These are phyloP conservation scores for Penicillium robsamsonii DNA, from an alignment of 495 filamentous ascomycete species.

Conservation along the genomic window DNA sequence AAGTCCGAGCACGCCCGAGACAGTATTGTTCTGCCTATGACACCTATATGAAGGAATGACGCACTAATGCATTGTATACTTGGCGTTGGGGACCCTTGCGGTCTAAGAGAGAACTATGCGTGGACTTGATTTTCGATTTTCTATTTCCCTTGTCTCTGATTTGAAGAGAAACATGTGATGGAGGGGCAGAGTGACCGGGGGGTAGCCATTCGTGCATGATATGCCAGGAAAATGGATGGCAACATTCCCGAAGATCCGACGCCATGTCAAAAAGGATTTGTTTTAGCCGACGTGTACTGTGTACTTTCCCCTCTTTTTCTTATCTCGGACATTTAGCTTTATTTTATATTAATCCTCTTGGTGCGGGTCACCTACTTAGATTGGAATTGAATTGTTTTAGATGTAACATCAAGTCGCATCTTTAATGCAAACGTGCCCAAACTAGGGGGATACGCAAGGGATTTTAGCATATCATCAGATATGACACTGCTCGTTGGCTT, in stretches of 20 bases:
- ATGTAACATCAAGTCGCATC: conserved; percentile 10
- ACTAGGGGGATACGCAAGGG: neutral
- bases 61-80: neutral
- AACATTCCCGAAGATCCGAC: neutral
- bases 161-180: neutral
- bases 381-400: neutral
- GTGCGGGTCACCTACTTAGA: neutral
- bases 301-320: conserved; percentile 6
- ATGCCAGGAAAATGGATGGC: neutral
- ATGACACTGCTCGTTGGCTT: too few relatives aligned
- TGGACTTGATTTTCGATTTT: neutral
- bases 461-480: neutral
- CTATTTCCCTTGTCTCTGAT: too few relatives aligned
- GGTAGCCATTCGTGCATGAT: neutral
- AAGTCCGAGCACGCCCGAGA: neutral
- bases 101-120: neutral
- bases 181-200: too few relatives aligned
- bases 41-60: neutral
- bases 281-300: neutral
- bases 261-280: neutral
- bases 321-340: neutral
- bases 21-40: neutral
- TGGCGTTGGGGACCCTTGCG: neutral
- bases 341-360: neutral
- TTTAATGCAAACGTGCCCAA: conserved; percentile 7